A percentile compares a stretch with the other conserved stretches of the same genome.
These are phyloP conservation scores for Ephemerocybe angulata DNA, from an alignment of 768 basidiomycete genomes.

Conservation along the genomic window DNA sequence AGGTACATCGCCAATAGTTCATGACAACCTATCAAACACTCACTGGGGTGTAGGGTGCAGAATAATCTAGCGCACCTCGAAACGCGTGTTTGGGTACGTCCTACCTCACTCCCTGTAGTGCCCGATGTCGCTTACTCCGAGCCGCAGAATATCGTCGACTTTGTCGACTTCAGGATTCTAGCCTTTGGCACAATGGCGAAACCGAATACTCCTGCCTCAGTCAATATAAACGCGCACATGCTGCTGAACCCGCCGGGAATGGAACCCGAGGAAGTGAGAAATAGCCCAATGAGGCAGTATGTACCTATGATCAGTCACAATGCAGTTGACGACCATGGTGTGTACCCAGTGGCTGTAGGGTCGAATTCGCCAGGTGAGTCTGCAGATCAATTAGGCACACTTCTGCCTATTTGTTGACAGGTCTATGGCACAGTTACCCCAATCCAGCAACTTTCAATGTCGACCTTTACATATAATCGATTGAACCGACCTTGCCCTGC, in stretches of 20 bases:
- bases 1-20: no score
- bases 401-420: not conserved
- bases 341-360: conserved; percentile 37
- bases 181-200: conserved; percentile 64
- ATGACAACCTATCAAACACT: no score
- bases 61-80: conserved; percentile 64
- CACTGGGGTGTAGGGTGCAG: conserved; percentile 68
- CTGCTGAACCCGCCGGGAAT: conserved; percentile 72
- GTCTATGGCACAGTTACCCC: conserved; percentile 14
- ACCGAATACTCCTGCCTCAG: conserved; percentile 50
- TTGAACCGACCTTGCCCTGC: conserved; percentile 59
- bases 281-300: not conserved
- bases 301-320: conserved; percentile 9
- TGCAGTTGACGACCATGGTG: conserved; percentile 39
- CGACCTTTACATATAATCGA: conserved; percentile 35
- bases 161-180: conserved; percentile 69
- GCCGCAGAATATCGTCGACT: conserved; percentile 59
- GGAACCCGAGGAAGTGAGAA: conserved; percentile 22
- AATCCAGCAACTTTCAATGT: conserved; percentile 28
- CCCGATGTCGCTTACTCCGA: not conserved
- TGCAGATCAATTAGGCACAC: conserved; percentile 2
- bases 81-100: conserved; percentile 60
- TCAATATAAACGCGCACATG: conserved; percentile 65
- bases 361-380: conserved; percentile 5
- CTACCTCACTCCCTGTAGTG: not conserved